These are phyloP conservation scores for Tolypocladium inflatum DNA, from an alignment of 2,329 filamentous ascomycete genomes.

Conservation along the genomic window DNA sequence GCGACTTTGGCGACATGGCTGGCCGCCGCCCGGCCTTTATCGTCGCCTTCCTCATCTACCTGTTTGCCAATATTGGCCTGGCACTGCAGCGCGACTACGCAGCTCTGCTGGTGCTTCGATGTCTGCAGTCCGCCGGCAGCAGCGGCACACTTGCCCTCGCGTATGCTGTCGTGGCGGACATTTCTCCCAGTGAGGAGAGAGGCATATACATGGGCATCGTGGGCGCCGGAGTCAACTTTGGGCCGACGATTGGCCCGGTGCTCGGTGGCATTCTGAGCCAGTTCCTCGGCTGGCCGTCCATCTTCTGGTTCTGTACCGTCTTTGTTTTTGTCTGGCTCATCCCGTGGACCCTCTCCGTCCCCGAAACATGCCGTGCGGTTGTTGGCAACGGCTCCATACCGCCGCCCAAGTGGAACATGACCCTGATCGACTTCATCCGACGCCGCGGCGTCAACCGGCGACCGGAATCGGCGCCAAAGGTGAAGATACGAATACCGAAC, in stretches of 20 bases:
- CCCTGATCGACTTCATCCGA: conserved; percentile 38
- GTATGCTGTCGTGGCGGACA: conserved; percentile 63
- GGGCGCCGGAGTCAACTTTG: conserved; percentile 48
- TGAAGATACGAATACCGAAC: conserved; percentile 43
- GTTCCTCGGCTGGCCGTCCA: conserved; percentile 56
- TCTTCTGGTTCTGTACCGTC: conserved; percentile 62
- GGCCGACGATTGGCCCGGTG: conserved; percentile 46
- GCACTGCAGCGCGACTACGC: conserved; percentile 48
- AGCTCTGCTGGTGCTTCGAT: conserved; percentile 50
- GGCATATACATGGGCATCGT: conserved; percentile 65
- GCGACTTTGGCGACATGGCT: conserved; percentile 50
- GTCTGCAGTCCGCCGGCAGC: conserved; percentile 54
- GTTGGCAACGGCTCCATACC: conserved; percentile 55
- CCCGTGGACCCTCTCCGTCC: conserved; percentile 45
- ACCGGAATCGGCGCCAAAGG: conserved; percentile 22
- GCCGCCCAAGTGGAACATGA: conserved; percentile 48
- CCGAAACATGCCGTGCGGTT: conserved; percentile 49
- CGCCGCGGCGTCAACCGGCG: conserved; percentile 23
- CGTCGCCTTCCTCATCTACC: conserved; percentile 45
- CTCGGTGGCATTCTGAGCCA: conserved; percentile 55
- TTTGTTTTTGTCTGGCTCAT: conserved; percentile 39
- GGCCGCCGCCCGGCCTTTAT: conserved; percentile 55
- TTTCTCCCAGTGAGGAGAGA: conserved; percentile 58
- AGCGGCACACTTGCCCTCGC: conserved; percentile 63
- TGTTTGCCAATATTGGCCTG: conserved; percentile 49